Evolutionary conservation across 2,329 filamentous ascomycete genomes (phyloP).

Genomic region (Apiospora sp.): DNA sequence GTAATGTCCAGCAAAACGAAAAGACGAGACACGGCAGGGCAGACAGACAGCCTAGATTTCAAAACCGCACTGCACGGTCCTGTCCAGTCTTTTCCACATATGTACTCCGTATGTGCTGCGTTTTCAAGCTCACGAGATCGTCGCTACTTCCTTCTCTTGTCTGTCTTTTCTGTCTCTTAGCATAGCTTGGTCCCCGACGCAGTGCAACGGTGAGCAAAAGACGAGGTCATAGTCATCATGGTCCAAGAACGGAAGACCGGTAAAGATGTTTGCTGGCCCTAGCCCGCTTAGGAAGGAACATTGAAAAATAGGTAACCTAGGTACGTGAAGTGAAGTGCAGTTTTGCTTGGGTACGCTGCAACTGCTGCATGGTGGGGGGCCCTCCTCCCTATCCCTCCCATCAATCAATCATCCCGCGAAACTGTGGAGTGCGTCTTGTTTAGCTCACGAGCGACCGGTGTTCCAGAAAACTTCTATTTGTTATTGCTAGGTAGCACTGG

Average conservation of each 20-base stretch:
- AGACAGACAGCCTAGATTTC: not conserved
- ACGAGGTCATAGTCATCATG: not conserved
- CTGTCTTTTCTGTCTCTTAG: not conserved
- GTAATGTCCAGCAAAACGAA: not conserved
- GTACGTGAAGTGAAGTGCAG: not conserved
- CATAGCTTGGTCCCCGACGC: not conserved
- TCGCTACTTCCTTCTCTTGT: conserved; percentile 1
- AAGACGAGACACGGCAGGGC: conserved; percentile 4
- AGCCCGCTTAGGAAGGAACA: conserved; percentile 12
- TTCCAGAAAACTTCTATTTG: conserved; percentile 17
- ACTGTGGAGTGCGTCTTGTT: conserved; percentile 14
- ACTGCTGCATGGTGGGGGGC: conserved; percentile 6
- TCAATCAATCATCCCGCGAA: conserved; percentile 16
- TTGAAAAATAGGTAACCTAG: not conserved
- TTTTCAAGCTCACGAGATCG: conserved; percentile 5
- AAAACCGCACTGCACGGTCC: not conserved
- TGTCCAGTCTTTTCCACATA: not conserved
- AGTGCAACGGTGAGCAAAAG: conserved; percentile 17
- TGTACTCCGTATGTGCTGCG: not conserved
- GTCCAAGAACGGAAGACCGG: not conserved
- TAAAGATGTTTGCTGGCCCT: conserved; percentile 1
- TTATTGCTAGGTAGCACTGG: not conserved
- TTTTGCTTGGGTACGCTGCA: too few species aligned
- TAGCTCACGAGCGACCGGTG: conserved; percentile 18
- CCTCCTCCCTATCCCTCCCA: not conserved